Base-by-base conservation (phyloP, 768 basidiomycete species). In the Paxillus involutus region DNA sequence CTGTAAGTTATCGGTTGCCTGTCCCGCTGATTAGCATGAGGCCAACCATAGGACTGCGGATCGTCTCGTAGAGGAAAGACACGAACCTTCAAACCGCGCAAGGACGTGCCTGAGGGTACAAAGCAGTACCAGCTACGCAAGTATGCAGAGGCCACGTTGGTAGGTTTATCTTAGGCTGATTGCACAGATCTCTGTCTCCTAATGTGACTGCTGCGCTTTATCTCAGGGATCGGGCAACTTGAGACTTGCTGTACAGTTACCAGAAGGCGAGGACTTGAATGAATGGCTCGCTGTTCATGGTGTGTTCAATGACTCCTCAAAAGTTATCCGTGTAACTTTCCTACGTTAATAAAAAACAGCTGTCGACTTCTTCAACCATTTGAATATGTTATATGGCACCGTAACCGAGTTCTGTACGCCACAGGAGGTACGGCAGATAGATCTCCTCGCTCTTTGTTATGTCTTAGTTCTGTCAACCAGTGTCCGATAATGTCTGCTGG, bases 221-320 rank as follows among this genome's bases (percentile, higher is more conserved):
- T 46, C 37, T 16, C 52, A 96, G 94, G 94, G 96, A 44, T 98
- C 95, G 9, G 97, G 97, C 7, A 98, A 98, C 74, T 75, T 99
- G 57, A 79, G 95, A 53, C 77, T 90, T 44, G 95, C 97, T 0
- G 97, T 99, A 19, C 85, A 89, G 58, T 79, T 98, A 17, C 97
- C 97, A 0, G 97, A 98, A 61, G 97, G 97, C 37, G 97, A 99
- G 72, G 97, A 99, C 69, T 71, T 85, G 63, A 96, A 95, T 61
- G 97, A 99, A 72, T 99, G 97, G 97, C 85, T 99, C n/a, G 97
- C 97, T 12, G 96, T 99, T 8, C 96, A 99, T 67, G 92, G 97
- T 97, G 59, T 53, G 84, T 71, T 43, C 19, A 8, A 37, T 49
- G 47, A 10, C 29, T 14, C 49, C 21, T 30, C 47, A 2, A 14